These are phyloP conservation scores for Nakaseomyces sp. DNA, from an alignment of 1,139 yeast species.

Conservation along the genomic window DNA sequence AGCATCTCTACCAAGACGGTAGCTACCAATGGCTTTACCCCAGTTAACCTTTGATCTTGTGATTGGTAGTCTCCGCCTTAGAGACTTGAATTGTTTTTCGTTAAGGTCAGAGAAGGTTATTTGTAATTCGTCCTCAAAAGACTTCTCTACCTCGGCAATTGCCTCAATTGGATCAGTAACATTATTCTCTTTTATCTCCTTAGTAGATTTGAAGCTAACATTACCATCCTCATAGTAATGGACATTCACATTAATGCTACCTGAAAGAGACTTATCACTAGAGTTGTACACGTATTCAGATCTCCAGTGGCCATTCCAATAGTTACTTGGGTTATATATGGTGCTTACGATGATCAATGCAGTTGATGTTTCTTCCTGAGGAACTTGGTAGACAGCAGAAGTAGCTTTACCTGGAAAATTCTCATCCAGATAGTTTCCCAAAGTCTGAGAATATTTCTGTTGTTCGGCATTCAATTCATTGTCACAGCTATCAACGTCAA, in stretches of 20 bases:
- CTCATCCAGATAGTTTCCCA: slow-evolving; percentile 34
- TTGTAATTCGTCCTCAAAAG: slow-evolving; percentile 52
- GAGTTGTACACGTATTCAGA: slow-evolving; percentile 48
- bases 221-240: slow-evolving; percentile 97
- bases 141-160: slow-evolving; percentile 53
- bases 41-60: slow-evolving; percentile 88
- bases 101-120: slow-evolving; percentile 63
- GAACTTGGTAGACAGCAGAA: slow-evolving; percentile 34
- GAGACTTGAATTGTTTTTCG: slow-evolving; percentile 69
- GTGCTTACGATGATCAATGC: slow-evolving; percentile 60
- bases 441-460: slow-evolving; percentile 13
- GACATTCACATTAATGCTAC: slow-evolving; percentile 57
- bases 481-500: slow-evolving; percentile 42
- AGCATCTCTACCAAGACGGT: slow-evolving; percentile 81
- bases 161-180: slow-evolving; percentile 35
- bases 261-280: slow-evolving; percentile 36
- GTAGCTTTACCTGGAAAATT: slow-evolving; percentile 40
- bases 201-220: slow-evolving; percentile 60
- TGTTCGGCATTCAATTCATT: slow-evolving; percentile 18
- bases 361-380: slow-evolving; percentile 38
- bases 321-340: slow-evolving; percentile 66
- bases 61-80: slow-evolving; percentile 86
- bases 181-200: slow-evolving; percentile 31
- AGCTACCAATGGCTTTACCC: slow-evolving; percentile 90
- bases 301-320: slow-evolving; percentile 86